These are phyloP conservation scores for Phaeotremella skinneri DNA, from an alignment of 768 basidiomycete species.

Conservation along the genomic window DNA sequence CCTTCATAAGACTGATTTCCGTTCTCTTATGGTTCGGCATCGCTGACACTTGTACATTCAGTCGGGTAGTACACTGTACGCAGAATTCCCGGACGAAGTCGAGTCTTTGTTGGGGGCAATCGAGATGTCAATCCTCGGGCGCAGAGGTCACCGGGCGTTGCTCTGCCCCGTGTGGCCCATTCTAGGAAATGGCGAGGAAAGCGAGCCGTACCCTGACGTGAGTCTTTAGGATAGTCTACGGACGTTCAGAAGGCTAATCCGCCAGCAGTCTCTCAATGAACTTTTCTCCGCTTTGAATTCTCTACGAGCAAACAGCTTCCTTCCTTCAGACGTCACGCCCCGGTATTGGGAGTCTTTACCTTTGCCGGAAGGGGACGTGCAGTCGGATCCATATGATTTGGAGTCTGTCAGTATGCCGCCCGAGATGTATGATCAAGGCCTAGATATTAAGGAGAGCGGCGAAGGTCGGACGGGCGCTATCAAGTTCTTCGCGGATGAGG, in stretches of 20 bases:
- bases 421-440: constrained; percentile 41
- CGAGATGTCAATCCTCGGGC: constrained; percentile 65
- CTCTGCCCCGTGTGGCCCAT: constrained; percentile 59
- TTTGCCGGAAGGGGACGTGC: constrained; percentile 8
- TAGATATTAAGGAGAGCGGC: constrained; percentile 26
- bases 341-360: constrained; percentile 26
- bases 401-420: constrained; percentile 40
- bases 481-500: constrained; percentile 36
- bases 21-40: background rate
- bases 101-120: constrained; percentile 70
- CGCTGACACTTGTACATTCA: constrained; percentile 44
- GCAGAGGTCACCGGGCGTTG: constrained; percentile 62
- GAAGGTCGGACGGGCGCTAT: constrained; percentile 46
- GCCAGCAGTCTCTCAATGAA: constrained; percentile 68
- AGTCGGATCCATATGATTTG: constrained; percentile 27
- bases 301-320: constrained; percentile 64
- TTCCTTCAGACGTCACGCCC: constrained; percentile 57
- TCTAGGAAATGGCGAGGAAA: constrained; percentile 10
- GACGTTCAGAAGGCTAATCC: background rate
- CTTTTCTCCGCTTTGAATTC: constrained; percentile 64
- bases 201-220: constrained; percentile 17
- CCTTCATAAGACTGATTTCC: background rate
- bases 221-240: constrained; percentile 5
- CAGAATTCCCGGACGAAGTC: constrained; percentile 61
- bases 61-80: constrained; percentile 69